Evolutionary conservation across 108 stramenopile genomes (phyloP).

Genomic region (Cyclostephanos invisitatus): DNA sequence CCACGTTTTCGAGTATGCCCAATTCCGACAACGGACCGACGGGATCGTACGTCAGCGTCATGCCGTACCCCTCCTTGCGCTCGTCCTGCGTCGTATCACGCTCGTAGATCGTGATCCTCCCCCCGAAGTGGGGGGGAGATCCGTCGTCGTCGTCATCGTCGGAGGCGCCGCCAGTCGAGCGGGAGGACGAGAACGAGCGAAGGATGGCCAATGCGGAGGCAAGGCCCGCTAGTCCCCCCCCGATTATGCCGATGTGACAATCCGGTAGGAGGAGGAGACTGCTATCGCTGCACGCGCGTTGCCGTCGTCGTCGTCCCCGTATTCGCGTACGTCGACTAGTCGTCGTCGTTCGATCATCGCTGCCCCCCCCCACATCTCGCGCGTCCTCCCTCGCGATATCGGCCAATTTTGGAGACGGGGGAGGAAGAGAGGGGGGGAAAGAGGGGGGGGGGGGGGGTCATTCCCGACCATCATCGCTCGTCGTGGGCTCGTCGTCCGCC

Average conservation of each 20-base stretch:
- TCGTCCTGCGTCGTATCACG: constrained; percentile 41
- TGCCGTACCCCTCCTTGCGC: constrained; percentile 81
- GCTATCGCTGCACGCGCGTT: no score
- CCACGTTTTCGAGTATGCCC: constrained; percentile 73
- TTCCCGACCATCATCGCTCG: no score
- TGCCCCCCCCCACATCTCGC: no score
- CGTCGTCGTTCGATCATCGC: no score
- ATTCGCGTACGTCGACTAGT: no score
- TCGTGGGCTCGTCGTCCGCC: no score
- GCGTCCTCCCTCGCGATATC: no score
- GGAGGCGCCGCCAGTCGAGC: background rate
- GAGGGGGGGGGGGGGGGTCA: no score
- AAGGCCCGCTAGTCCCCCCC: constrained; percentile 70
- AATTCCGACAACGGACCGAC: constrained; percentile 67
- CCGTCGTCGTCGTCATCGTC: background rate
- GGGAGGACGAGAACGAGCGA: constrained; percentile 34
- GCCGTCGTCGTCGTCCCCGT: no score
- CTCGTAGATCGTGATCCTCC: constrained; percentile 65
- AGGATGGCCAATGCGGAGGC: constrained; percentile 58
- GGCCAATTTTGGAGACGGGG: no score
- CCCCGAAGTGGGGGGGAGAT: background rate
- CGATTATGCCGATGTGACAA: constrained; percentile 67
- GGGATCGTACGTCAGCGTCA: constrained; percentile 85
- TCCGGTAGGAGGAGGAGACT: background rate
- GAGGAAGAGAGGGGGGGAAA: no score